These are phyloP conservation scores for Smithsoniella earleae DNA, from an alignment of 163 green algal genomes.

Conservation along the genomic window DNA sequence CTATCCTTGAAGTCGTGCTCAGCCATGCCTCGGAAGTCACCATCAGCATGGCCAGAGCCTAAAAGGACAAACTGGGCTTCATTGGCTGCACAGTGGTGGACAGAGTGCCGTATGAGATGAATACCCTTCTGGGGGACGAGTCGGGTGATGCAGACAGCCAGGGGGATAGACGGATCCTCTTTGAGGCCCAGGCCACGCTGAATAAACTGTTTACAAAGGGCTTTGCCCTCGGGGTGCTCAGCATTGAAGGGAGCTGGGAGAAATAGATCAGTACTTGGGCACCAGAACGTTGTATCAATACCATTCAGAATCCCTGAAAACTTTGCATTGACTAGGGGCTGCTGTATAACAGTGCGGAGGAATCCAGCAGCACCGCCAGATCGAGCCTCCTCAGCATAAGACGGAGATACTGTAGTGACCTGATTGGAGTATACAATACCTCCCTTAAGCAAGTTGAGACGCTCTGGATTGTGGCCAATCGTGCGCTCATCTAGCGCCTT, in stretches of 20 bases:
- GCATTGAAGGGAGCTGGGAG: conserved; percentile 68
- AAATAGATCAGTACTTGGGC: conserved; percentile 60
- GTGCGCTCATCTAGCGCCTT: conserved; percentile 91
- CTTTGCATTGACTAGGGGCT: conserved; percentile 34
- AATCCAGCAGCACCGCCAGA: conserved; percentile 56
- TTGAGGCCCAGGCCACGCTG: conserved; percentile 70
- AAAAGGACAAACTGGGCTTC: conserved; percentile 92
- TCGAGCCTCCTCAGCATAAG: conserved; percentile 56
- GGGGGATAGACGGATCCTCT: conserved; percentile 59
- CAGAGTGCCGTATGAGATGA: conserved; percentile 88
- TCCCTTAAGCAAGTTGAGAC: conserved; percentile 86
- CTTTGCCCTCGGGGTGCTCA: conserved; percentile 57
- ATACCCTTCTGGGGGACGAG: conserved; percentile 94
- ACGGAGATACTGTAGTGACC: conserved; percentile 83
- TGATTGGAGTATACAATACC: conserved; percentile 83
- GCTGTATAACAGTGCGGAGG: conserved; percentile 50
- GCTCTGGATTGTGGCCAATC: conserved; percentile 93
- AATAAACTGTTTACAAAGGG: conserved; percentile 75
- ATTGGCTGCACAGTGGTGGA: conserved; percentile 60
- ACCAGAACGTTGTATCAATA: conserved; percentile 67
- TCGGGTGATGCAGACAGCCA: conserved; percentile 81
- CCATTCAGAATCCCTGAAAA: conserved; percentile 67
- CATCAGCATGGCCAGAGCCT: conserved; percentile 62
- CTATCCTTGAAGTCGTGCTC: conserved; percentile 45
- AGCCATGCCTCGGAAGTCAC: conserved; percentile 40